Evolutionary conservation across 2,329 filamentous ascomycete genomes (phyloP), one percentile per base, ranked within the genome.

Genomic region (Ascochyta viciae-villosae): DNA sequence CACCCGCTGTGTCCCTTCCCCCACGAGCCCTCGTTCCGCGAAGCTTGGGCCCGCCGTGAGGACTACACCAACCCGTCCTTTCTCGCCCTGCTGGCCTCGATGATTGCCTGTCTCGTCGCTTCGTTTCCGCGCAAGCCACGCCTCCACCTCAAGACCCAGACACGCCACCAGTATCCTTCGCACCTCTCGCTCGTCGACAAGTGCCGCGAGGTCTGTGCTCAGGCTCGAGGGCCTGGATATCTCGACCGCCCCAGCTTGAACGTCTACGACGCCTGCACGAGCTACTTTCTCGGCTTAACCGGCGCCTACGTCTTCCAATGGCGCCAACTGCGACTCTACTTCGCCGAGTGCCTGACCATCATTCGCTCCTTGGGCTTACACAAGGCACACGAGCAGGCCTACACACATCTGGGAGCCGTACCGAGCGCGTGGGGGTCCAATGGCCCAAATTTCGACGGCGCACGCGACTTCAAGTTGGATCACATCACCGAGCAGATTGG

Each of bases 1-100:
- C 89, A 92, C 65, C 90, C 90, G 1, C 81, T 93, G 8, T 85
- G 85, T 54, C 90, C 90, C 0, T 92, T 93, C 54, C 90, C 90
- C 0, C 90, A 93, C 73, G 89, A 92, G 70, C 89, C 89, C 0
- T 89, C 88, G 4, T 92, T 93, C 72, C 84, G 89, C 22, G 83
- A 86, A 58, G 86, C 86, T 1, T 90, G 91, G 72, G 81, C 82
- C 7, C 82, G 83, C 50, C 82, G 89, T 31, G 85, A 90, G 67
- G 89, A 92, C 69, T 81, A 86, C 48, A 83, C 81, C 6, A 87
- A 86, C 61, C 84, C 85, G 9, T 82, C 85, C 15, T 93, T 92
- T 63, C 78, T 92, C 2, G 87, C 88, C 2, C 75, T 93, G 37
- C 73, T 92, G 23, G 86, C 89, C 1, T 89, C 89, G 53, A 92